A percentile compares a stretch with the other conserved stretches of the same genome.
These are phyloP conservation scores for Nematocida ironsii DNA, from an alignment of 371 early-diverging fungal species.

Conservation along the genomic window DNA sequence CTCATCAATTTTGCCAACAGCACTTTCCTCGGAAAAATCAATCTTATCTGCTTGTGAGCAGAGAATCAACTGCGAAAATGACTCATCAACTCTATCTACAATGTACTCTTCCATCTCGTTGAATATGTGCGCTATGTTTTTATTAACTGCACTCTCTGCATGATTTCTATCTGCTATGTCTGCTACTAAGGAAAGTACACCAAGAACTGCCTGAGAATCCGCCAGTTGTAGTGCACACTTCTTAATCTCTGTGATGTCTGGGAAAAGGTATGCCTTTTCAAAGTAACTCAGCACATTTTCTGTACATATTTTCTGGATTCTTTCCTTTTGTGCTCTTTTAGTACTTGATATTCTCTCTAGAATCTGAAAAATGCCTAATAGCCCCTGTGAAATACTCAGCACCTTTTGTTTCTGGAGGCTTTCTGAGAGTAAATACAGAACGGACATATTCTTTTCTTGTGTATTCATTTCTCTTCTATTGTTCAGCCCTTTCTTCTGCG, in stretches of 20 bases:
- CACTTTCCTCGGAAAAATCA: neutral
- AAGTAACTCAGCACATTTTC: slow-evolving; percentile 26
- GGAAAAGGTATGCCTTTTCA: neutral
- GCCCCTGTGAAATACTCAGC: slow-evolving; percentile 13
- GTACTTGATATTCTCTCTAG: slow-evolving; percentile 3
- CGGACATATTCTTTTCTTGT: neutral
- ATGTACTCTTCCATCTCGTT: neutral
- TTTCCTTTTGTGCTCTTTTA: slow-evolving; percentile 33
- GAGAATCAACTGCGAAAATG: slow-evolving; percentile 14
- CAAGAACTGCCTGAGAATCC: slow-evolving; percentile 13
- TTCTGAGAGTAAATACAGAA: neutral
- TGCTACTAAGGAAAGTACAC: neutral
- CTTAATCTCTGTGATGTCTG: neutral
- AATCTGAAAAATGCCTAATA: neutral
- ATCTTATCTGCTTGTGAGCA: neutral
- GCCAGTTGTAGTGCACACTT: slow-evolving; percentile 4
- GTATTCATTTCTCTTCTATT: neutral
- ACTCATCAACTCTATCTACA: slow-evolving; percentile 10
- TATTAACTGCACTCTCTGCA: neutral
- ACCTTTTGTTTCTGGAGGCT: slow-evolving; percentile 16
- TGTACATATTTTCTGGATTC: neutral
- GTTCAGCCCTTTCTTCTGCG: neutral
- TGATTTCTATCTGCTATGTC: neutral
- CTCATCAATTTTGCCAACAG: neutral
- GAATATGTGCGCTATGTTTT: neutral